Evolutionary conservation across 352 stramenopile genomes (phyloP), one percentile per base, ranked within the genome.

Genomic region (Plasmopara viticola): DNA sequence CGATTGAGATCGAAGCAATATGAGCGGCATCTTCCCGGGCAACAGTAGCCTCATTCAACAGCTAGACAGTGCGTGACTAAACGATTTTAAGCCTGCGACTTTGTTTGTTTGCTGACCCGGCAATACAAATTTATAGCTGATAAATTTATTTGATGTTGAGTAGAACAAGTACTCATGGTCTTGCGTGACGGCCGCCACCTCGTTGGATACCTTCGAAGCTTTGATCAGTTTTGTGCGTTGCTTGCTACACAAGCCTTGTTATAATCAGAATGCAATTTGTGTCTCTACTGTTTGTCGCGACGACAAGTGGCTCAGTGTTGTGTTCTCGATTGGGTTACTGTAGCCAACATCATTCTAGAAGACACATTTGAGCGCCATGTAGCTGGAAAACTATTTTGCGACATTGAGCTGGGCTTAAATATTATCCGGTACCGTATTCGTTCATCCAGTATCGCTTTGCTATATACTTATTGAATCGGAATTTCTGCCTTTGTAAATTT

Each of bases 281-380:
- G 33, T 9, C 33, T 38, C 33, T 38, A 17, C 18, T 18, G 13
- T 41, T 41, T 18, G n/a, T 18, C 1, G 12, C 37, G 14, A 17
- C 1, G 37, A 41, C 13, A 15, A 15, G 39, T 64, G 29, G 5
- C 39, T 54, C 30, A 15, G 18, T 25, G 12, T 44, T 30, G 13
- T 35, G 15, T 29, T 17, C 14, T 17, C 7, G 8, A 9, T 47
- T 46, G 28, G 28, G 10, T 29, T 33, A 17, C 9, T 53, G 35
- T 55, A 94, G 84, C 85, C 20, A 99, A 99, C 67, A 96, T 98
- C 61, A 95, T 99, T 46, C 67, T 99, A 18, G 86, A 98, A 67
- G 90, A 98, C 63, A 97, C 94, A 47, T 96, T 82, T 66, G 90
- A 97, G 65, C 84, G 90, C 57, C 79, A 95, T 52, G 78, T 95